phyloP scores from a whole-genome alignment of 805 yeast species.

The Wickerhamiella qilinensis region DNA sequence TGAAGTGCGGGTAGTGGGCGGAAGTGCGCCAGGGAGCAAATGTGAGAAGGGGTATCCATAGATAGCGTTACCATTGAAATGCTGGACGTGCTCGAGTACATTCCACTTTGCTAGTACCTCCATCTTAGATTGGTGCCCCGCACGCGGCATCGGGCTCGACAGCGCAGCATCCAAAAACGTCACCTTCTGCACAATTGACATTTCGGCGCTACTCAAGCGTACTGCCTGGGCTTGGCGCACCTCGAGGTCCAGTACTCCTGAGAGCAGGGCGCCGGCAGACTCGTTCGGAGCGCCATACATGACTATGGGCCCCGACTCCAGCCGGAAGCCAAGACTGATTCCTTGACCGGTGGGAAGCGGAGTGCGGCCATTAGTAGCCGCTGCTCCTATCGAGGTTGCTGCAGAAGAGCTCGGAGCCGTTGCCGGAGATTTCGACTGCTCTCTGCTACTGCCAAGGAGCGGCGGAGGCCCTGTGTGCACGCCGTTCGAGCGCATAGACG shows the following conservation, averaged over 20 bases:
- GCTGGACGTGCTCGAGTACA: conserved; percentile 38
- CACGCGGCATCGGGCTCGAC: neutral
- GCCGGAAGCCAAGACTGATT: conserved; percentile 7
- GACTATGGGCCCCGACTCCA: conserved; percentile 86
- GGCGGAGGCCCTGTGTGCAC: neutral
- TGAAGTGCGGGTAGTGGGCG: conserved; percentile 48
- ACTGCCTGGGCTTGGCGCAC: conserved; percentile 42
- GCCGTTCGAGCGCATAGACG: neutral
- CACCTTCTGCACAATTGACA: conserved; percentile 49
- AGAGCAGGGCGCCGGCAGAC: conserved; percentile 70
- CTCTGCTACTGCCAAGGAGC: neutral
- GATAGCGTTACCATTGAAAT: conserved; percentile 44
- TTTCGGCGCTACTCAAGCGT: conserved; percentile 10
- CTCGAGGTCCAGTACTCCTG: conserved; percentile 58
- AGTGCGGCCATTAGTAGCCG: no score
- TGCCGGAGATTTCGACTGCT: no score
- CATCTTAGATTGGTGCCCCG: conserved; percentile 5
- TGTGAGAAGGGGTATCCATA: conserved; percentile 91
- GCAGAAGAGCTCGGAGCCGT: no score
- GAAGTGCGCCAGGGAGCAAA: conserved; percentile 71
- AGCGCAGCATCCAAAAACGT: conserved; percentile 10
- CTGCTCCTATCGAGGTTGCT: no score
- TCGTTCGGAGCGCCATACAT: conserved; percentile 66
- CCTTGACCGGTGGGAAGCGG: no score
- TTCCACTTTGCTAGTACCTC: conserved; percentile 79